phyloP scores from a whole-genome alignment of 495 filamentous ascomycete genomes.

The Penicillium lagena region DNA sequence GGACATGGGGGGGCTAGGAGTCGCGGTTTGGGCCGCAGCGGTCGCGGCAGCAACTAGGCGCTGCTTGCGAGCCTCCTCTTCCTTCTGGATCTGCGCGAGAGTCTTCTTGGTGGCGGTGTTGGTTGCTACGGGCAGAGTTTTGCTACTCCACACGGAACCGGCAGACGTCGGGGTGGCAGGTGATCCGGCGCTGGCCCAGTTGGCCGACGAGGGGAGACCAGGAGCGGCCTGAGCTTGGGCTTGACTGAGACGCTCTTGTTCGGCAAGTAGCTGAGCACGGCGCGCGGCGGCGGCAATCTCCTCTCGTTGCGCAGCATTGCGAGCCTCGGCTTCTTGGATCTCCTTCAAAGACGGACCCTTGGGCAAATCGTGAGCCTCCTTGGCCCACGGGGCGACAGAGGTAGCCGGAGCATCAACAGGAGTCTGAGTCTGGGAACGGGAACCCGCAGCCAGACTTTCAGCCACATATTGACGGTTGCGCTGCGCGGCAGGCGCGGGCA shows the following conservation, averaged over 20 bases:
- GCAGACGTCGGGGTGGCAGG: conserved; percentile 49
- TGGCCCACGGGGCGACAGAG: conserved; percentile 90
- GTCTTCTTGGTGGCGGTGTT: conserved; percentile 69
- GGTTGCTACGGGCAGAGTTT: conserved; percentile 38
- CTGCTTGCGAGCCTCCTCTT: conserved; percentile 88
- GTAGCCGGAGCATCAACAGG: conserved; percentile 54
- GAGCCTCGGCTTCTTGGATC: conserved; percentile 92
- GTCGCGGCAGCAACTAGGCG: conserved; percentile 52
- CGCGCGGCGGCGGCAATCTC: conserved; percentile 76
- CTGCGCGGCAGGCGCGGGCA: conserved; percentile 83
- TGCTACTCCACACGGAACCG: conserved; percentile 61
- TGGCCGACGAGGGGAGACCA: conserved; percentile 81
- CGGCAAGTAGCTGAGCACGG: conserved; percentile 57
- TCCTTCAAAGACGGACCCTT: conserved; percentile 93
- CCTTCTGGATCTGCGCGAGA: conserved; percentile 90
- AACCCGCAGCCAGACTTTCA: conserved; percentile 65
- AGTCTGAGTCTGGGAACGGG: conserved; percentile 70
- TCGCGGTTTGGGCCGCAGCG: conserved; percentile 39
- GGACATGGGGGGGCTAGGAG: conserved; percentile 44
- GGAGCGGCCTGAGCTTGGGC: conserved; percentile 51
- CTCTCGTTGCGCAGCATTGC: conserved; percentile 86
- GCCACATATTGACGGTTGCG: conserved; percentile 77
- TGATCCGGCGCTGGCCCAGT: conserved; percentile 76
- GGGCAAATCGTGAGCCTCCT: conserved; percentile 66
- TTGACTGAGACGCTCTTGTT: conserved; percentile 76